Evolutionary conservation across 1,284 basidiomycete species (phyloP), one percentile per base, ranked within the genome.

Genomic region (Cutaneotrichosporon spelunceum): DNA sequence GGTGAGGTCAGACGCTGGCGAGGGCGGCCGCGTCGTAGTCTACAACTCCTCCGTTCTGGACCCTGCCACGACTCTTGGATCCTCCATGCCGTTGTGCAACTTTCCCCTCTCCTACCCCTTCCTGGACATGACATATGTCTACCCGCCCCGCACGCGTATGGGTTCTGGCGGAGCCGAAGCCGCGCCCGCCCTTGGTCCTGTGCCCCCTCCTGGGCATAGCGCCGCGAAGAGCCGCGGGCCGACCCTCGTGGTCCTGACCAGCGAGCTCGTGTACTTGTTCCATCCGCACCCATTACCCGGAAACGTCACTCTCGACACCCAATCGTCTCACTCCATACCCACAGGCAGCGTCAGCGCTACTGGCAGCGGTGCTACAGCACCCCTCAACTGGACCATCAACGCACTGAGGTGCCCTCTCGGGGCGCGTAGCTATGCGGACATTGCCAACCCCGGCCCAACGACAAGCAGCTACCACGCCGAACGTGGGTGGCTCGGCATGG

Each of bases 401-500:
- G 59, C 68, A 6, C 61, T 75, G 8, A 60, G 63, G 13, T 66
- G 66, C 26, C 68, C 71, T 0, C 53, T 68, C 34, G 64, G 62
- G 3, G 58, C 58, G 13, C 39, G 66, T 9, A 27, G 39, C 21
- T 62, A 64, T 33, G 61, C 63, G 6, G 63, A 62, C 50, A 61
- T 64, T 9, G 59, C 60, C 29, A 64, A 59, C 36, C 55, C 58
- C 0, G 63, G 58, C 1, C 62, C 60, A 0, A 27, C 47, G 21
- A 52, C 29, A 3, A 42, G 45, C n/a, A 36, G 39, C 8, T 58
- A 49, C 42, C 53, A 54, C 14, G 66, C 66, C 11, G 53, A 64
- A 36, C 64, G 64, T 30, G 76, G 72, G 1, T 78, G 76, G 76
- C 63, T 73, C 45, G 72, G 69, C 2, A 56, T 69, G 39, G 69